These are phyloP conservation scores for Cyberlindnera nakhonratchasimensis DNA, from an alignment of 805 yeast genomes.

Conservation along the genomic window DNA sequence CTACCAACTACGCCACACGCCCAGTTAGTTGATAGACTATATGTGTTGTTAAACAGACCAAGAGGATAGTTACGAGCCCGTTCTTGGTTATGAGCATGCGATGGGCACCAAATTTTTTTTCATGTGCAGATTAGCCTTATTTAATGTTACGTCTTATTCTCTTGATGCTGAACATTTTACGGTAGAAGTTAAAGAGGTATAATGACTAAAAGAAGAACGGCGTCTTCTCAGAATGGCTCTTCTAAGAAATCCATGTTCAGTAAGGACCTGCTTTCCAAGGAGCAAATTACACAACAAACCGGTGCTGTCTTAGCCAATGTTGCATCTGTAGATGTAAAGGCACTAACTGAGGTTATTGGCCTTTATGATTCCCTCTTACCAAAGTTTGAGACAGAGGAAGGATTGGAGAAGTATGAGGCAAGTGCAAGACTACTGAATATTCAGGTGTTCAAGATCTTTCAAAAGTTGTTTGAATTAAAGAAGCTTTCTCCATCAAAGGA, in stretches of 20 bases:
- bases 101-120: neutral
- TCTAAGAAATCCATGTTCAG: conserved; percentile 2
- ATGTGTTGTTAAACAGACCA: neutral
- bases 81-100: conserved; percentile 1
- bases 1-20: conserved; percentile 84
- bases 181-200: neutral
- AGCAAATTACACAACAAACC: conserved; percentile 13
- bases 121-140: no score
- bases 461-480: conserved; percentile 18
- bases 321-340: conserved; percentile 7
- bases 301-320: conserved; percentile 10
- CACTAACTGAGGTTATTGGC: conserved; percentile 10
- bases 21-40: conserved; percentile 29
- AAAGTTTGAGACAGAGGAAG: conserved; percentile 20
- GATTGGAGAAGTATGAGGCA: conserved; percentile 18
- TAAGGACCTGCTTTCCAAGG: conserved; percentile 12
- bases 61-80: no score
- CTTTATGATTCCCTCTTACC: conserved; percentile 25
- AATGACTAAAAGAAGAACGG: conserved; percentile 7
- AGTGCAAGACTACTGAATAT: conserved; percentile 22
- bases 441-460: conserved; percentile 25
- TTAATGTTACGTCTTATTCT: neutral
- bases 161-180: no score
- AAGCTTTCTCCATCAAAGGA: conserved; percentile 30
- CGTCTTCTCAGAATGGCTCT: neutral